Base-by-base conservation (phyloP, 164 flowering plant species). In the Tetracentron sinense region DNA sequence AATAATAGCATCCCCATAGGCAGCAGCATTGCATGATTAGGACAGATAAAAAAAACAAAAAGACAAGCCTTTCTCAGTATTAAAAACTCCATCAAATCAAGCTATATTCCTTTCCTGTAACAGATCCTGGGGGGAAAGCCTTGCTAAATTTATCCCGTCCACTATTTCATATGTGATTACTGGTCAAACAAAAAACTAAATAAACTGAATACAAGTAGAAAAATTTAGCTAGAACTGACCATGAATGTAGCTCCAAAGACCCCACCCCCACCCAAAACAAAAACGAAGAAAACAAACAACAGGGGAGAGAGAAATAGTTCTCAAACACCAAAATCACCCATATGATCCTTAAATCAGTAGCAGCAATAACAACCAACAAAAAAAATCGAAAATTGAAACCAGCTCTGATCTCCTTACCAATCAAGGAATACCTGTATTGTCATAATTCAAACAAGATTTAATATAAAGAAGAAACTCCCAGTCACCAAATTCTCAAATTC, bases 271-370 rank as follows among this genome's bases (percentile, higher is more conserved):
- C 4, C 38, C 38, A 38, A 38, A 16, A 38, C 15, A 4, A 8
- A 38, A 8, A 38, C 1, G 1, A 8, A 10, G 44, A 56, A 7
- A 56, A 7, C 30, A 16, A 30, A 14, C 20, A 1, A 35, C 0
- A 25, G 25, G 23, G 22, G 23, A 22, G 17, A 25, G 28, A 15
- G 15, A 29, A 10, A 4, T 12, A 29, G 6, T 29, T 19, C 58
- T 55, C 0, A 55, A 55, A 55, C 38, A n/a, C 29, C 57, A 54
- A 54, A 54, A 29, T 30, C 19, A 28, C 38, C 58, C 42, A 29
- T 29, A 29, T 19, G 21, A 6, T 1, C 2, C 42, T 22, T 54
- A 8, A 53, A 19, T 25, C 25, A 25, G 3, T 17, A 53, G 10
- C 8, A n/a, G n/a, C n/a, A n/a, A n/a, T n/a, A n/a, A n/a, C n/a